Evolutionary conservation across 208 protist genomes (phyloP), one percentile per base, ranked within the genome.

Genomic region (Borovskyia barvae): DNA sequence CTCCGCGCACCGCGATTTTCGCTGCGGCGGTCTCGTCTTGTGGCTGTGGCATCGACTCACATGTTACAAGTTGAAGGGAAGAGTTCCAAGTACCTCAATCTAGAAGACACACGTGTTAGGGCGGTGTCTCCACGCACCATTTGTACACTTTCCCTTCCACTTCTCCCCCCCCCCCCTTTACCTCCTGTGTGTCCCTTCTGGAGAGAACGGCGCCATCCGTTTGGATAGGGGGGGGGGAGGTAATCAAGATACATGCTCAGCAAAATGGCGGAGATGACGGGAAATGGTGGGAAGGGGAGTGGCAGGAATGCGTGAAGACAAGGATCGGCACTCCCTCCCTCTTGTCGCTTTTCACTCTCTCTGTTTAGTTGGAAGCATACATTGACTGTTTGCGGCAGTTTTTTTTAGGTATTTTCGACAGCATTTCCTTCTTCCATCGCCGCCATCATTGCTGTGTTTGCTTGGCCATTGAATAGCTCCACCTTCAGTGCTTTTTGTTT

Each of bases 11-110:
- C 41, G 61, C 11, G 55, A 66, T 20, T 36, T 53, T 20, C 71
- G 49, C 49, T 53, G 54, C 12, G 43, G 57, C n/a, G 41, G 54
- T n/a, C 9, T 57, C 19, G 19, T 71, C 28, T 17, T 29, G 29
- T 32, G 49, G n/a, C 14, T 59, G 19, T 40, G 61, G 54, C 11
- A 43, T 26, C 29, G 35, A 19, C 26, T 59, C 1, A 14, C 20
- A 1, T 36, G 25, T 17, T 54, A 43, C 36, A 64, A 51, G 26
- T 22, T 24, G 19, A 71, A 42, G 49, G 55, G 55, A 15, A 71
- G n/a, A n/a, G n/a, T n/a, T n/a, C n/a, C n/a, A n/a, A n/a, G n/a
- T n/a, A n/a, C n/a, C n/a, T n/a, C n/a, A n/a, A n/a, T n/a, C n/a
- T n/a, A n/a, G n/a, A n/a, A n/a, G n/a, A n/a, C n/a, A n/a, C n/a